Evolutionary conservation across 345 rosid species (phyloP), one percentile per base, ranked within the genome.

Genomic region (Linum trigynum): DNA sequence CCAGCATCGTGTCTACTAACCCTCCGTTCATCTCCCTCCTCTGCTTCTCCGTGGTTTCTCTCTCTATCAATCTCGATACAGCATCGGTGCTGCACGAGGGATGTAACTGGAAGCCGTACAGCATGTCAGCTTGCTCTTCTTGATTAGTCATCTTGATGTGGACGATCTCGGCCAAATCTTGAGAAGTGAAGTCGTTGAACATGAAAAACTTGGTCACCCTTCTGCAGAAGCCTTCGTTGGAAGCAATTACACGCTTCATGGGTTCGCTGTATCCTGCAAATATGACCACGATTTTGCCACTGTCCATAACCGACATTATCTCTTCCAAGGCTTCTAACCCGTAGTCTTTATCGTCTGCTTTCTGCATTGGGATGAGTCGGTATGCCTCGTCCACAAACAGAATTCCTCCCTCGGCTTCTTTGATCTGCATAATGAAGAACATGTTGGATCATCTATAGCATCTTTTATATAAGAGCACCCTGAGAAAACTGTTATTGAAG

Each of bases 301-400:
- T 76, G 76, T 95, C 97, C 99, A 95, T 95, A 58, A 91, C 89
- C 0, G 96, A 91, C 99, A 95, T 95, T 48, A 95, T 91, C 67
- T 91, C 96, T 78, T 95, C 99, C 9, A 95, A 67, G 16, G 99
- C 99, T 83, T 95, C 99, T 61, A 95, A 74, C 7, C 99, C 99
- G 10, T 91, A 95, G 77, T 95, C 99, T 69, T 89, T 95, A 51
- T 91, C 99, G 40, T 89, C 99, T 1, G 90, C 70, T 74, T 95
- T 95, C 78, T 91, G 99, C 90, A 89, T 83, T 0, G 97, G 99
- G 70, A 91, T 91, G 38, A 91, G 79, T 50, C 92, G 70, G 77
- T 95, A 95, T 36, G 99, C 99, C 82, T 95, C 97, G 35, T 95
- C 99, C 69, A 91, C 96, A 77, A 91, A 95, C n/a, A 95, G 87